phyloP scores from a whole-genome alignment of 129 eudicot genomes.

The Helianthus annuus region DNA sequence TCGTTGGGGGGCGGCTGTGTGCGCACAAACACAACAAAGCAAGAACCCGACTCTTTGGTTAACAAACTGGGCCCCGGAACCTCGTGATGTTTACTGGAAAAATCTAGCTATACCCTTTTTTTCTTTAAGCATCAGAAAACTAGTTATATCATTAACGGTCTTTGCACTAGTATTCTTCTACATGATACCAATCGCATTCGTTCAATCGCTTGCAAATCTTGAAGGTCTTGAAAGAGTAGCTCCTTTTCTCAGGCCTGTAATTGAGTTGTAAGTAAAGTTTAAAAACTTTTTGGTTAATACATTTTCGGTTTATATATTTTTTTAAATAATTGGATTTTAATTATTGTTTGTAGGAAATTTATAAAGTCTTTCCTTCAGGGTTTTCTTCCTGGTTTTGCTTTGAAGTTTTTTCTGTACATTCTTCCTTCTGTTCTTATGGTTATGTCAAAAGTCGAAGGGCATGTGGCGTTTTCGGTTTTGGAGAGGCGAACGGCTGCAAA shows the following conservation, averaged over 20 bases:
- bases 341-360: conserved; percentile 59
- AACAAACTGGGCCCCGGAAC: conserved; percentile 99
- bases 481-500: conserved; percentile 94
- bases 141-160: conserved; percentile 66
- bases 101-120: conserved; percentile 90
- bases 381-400: conserved; percentile 94
- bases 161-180: conserved; percentile 92
- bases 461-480: conserved; percentile 72
- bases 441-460: conserved; percentile 97
- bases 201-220: conserved; percentile 94
- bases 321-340: not conserved
- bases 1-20: conserved; percentile 95
- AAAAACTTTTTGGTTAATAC: conserved; percentile 1
- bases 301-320: not conserved
- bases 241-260: conserved; percentile 84
- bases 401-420: conserved; percentile 73
- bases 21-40: conserved; percentile 99
- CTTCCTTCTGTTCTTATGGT: conserved; percentile 85
- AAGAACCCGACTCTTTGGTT: conserved; percentile 92
- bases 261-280: conserved; percentile 70
- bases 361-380: conserved; percentile 95
- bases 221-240: conserved; percentile 92
- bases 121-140: conserved; percentile 78
- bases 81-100: conserved; percentile 90
- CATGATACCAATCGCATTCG: conserved; percentile 98